Conservation (phyloP, 208 protist genomes). For the Leishmania amazonensis region DNA sequence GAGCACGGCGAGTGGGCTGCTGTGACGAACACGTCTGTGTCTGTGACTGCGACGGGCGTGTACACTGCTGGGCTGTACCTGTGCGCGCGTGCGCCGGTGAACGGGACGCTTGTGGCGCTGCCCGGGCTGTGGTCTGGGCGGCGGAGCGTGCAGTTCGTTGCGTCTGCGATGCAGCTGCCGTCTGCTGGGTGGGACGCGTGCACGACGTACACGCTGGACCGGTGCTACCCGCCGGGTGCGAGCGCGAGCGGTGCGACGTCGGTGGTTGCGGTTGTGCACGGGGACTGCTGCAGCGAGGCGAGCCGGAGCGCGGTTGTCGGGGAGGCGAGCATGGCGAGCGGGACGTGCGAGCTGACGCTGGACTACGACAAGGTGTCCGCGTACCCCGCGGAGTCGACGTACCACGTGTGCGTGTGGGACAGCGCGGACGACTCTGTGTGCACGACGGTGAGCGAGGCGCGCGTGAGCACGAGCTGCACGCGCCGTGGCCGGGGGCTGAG, state of each 20-base stretch:
- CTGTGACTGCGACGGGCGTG: conserved; percentile 37
- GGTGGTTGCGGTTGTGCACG: conserved; percentile 46
- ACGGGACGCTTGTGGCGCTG: conserved; percentile 45
- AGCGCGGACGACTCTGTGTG: conserved; percentile 48
- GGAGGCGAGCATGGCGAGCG: conserved; percentile 21
- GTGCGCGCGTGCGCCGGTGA: conserved; percentile 54
- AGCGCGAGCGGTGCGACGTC: conserved; percentile 11
- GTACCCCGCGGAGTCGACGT: conserved; percentile 34
- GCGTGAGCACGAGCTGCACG: conserved; percentile 37
- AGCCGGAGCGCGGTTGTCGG: conserved; percentile 20
- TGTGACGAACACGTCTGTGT: conserved; percentile 32
- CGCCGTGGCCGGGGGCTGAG: conserved; percentile 26
- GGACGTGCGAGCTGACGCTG: conserved; percentile 43
- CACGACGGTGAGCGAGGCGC: conserved; percentile 40
- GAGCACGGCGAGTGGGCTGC: conserved; percentile 49
- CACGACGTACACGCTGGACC: conserved; percentile 19
- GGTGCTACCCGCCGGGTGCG: conserved; percentile 40
- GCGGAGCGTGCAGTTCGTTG: conserved; percentile 27
- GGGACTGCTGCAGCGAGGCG: conserved; percentile 49
- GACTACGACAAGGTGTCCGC: conserved; percentile 19
- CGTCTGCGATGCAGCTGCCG: conserved; percentile 36
- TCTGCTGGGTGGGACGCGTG: conserved; percentile 39
- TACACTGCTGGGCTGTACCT: conserved; percentile 37
- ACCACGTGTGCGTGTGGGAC: conserved; percentile 63
- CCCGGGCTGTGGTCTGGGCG: conserved; percentile 13